phyloP scores from a whole-genome alignment of 2,329 filamentous ascomycete species.

The Bimuria novae-zelandiae region DNA sequence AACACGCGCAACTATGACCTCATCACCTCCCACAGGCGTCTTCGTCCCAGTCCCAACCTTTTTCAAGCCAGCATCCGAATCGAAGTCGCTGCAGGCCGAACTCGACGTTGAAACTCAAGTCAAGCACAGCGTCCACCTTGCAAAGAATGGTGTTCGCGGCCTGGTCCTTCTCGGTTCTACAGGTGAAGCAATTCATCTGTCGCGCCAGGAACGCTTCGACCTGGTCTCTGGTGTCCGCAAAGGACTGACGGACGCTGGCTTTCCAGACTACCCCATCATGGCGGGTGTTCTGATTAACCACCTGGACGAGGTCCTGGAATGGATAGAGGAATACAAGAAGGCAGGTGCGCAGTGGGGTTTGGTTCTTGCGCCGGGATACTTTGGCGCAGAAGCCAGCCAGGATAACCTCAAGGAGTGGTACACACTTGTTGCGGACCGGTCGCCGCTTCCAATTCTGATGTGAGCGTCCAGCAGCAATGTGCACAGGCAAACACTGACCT shows the following conservation, averaged over 20 bases:
- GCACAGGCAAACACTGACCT: conserved; percentile 3
- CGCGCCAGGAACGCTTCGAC: conserved; percentile 59
- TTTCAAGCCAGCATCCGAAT: conserved; percentile 58
- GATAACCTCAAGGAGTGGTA: conserved; percentile 66
- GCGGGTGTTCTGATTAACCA: conserved; percentile 66
- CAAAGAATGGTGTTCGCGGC: conserved; percentile 63
- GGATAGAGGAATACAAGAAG: conserved; percentile 60
- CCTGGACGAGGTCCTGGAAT: conserved; percentile 64
- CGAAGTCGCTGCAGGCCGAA: conserved; percentile 53
- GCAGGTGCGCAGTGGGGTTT: conserved; percentile 66
- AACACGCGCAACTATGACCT: conserved; percentile 29
- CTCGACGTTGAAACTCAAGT: conserved; percentile 64
- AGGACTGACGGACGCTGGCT: conserved; percentile 61
- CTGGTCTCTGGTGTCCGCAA: conserved; percentile 61
- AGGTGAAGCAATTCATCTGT: conserved; percentile 67
- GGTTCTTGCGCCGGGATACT: conserved; percentile 68
- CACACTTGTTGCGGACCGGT: conserved; percentile 62
- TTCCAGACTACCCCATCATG: conserved; percentile 64
- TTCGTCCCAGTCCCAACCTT: conserved; percentile 63
- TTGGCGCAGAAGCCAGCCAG: conserved; percentile 62
- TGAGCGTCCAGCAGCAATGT: conserved; percentile 39
- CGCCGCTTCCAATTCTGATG: conserved; percentile 65
- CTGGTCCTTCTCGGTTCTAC: conserved; percentile 67
- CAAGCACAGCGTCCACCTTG: conserved; percentile 64
- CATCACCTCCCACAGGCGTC: conserved; percentile 43